Base-by-base conservation (phyloP, 2,329 filamentous ascomycete genomes). In the Nemania abortiva region DNA sequence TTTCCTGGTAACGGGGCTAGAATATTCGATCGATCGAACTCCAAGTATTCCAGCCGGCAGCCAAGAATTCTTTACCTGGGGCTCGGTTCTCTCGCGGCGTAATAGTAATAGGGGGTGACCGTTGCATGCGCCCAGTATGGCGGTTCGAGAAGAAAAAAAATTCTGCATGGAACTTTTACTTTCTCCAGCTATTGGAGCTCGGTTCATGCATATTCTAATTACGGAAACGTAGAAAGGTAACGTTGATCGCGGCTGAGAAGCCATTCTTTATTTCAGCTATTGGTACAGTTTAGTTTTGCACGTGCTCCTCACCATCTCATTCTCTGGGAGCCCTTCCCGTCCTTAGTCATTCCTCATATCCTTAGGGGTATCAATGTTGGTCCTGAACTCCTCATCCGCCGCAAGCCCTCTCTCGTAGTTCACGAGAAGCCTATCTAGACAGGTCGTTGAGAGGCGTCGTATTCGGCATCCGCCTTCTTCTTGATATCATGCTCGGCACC, bases 401-500 rank as follows among this genome's bases (percentile, higher is more conserved):
- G 53, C 45, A 27, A 29, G 13, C 45, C 5, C 31, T 31, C 45
- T n/a, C 37, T 34, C 20, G 20, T 27, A 34, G 31, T 55, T 34
- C 59, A 29, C 13, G 37, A 56, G 65, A 52, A 68, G 27, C 34
- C 24, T 18, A 54, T 47, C 34, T 70, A 66, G 15, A 50, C 56
- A 39, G 70, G 39, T 53, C 68, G 56, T 42, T 72, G 66, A 49
- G 75, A 65, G 49, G 73, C 73, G 39, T 72, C 60, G 29, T 72
- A 67, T 66, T 78, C 76, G 15, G 85, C 84, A 72, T 88, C 86
- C 0, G 84, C 87, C 84, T 92, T 84, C 88, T 93, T 95, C 81
- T 91, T 83, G 65, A 97, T 86, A 77, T 97, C 94, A 45, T 87
- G 83, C 87, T 97, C 94, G 1, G 91, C 94, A 58, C 94, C 92